These are phyloP conservation scores for Mrakia gelida DNA, from an alignment of 768 basidiomycete genomes.

Conservation along the genomic window DNA sequence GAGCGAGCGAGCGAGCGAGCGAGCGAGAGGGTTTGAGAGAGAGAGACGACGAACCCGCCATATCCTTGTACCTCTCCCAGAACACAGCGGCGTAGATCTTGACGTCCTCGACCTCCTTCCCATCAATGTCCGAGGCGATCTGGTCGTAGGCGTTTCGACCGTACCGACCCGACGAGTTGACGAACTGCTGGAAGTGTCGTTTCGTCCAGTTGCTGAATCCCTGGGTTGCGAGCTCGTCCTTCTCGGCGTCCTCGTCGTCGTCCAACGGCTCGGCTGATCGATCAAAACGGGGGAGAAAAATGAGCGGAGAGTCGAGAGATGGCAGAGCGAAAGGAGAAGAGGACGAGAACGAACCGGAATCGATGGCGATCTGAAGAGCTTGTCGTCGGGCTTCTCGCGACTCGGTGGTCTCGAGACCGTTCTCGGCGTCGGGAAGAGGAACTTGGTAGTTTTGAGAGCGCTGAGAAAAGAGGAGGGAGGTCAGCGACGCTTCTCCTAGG, in stretches of 20 bases:
- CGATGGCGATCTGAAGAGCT: slow-evolving; percentile 79
- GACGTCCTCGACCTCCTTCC: slow-evolving; percentile 71
- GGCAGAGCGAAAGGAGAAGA: not conserved
- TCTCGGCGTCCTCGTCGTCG: slow-evolving; percentile 76
- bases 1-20: not conserved
- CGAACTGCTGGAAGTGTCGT: slow-evolving; percentile 87
- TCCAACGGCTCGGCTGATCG: slow-evolving; percentile 75
- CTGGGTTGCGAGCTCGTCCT: slow-evolving; percentile 67
- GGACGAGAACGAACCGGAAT: slow-evolving; percentile 57
- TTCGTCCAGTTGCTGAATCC: slow-evolving; percentile 91
- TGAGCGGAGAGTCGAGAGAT: not conserved
- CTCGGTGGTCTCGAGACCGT: slow-evolving; percentile 73
- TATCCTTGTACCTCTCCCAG: slow-evolving; percentile 80
- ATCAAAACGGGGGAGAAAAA: slow-evolving; percentile 15
- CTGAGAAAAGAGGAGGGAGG: slow-evolving; percentile 32
- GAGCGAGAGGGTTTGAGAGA: too few relatives aligned
- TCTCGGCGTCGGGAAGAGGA: slow-evolving; percentile 60
- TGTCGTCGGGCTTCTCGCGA: slow-evolving; percentile 73
- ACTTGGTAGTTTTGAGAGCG: slow-evolving; percentile 44
- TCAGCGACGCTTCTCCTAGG: slow-evolving; percentile 49
- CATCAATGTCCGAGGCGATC: slow-evolving; percentile 76
- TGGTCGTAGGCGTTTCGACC: slow-evolving; percentile 56
- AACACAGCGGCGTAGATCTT: slow-evolving; percentile 75
- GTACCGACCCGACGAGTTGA: slow-evolving; percentile 69
- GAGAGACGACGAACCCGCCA: slow-evolving; percentile 56